Evolutionary conservation across 1,284 basidiomycete species (phyloP), one percentile per base, ranked within the genome.

Genomic region (Schizophyllum amplum): DNA sequence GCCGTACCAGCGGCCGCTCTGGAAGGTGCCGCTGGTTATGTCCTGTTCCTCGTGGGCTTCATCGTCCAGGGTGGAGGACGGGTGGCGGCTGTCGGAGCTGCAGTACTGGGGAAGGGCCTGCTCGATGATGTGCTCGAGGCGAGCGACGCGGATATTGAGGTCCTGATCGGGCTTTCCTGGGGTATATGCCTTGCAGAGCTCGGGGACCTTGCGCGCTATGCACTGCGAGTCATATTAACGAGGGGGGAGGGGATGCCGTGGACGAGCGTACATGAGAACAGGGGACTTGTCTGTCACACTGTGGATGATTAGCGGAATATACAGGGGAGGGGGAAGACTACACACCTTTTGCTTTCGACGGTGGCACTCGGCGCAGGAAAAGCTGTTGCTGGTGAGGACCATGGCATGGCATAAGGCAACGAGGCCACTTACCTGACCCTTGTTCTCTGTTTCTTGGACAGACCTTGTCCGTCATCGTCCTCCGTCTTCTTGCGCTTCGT

Each of bases 281-380:
- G 27, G 89, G 88, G 57, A 86, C 72, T 72, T 90, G 88, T 60
- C 87, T 82, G 70, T 90, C 86, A 68, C 87, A 90, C 88, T 90
- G 64, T 33, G 60, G 56, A 51, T 56, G 53, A 63, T 47, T 47
- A 60, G 57, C 64, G 62, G 64, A 68, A 65, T 9, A 13, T 17
- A 13, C 33, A 42, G 17, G n/a, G n/a, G 33, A 42, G 17, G 33
- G 59, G 49, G 48, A 47, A 52, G 17, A 53, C 20, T 33, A 55
- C 53, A 51, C 55, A 87, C 88, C 80, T 90, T 90, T 71, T 91
- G 88, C 68, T 91, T 91, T 59, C 88, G 76, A 24, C 88, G 81
- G 73, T 91, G 89, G 62, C 89, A 91, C 72, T 91, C 88, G 33
- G 88, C 87, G 59, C 88, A 91, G n/a, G 88, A 90, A 63, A 90